Evolutionary conservation across 2,329 filamentous ascomycete species (phyloP), one percentile per base, ranked within the genome.

Genomic region (Phialophora chinensis): DNA sequence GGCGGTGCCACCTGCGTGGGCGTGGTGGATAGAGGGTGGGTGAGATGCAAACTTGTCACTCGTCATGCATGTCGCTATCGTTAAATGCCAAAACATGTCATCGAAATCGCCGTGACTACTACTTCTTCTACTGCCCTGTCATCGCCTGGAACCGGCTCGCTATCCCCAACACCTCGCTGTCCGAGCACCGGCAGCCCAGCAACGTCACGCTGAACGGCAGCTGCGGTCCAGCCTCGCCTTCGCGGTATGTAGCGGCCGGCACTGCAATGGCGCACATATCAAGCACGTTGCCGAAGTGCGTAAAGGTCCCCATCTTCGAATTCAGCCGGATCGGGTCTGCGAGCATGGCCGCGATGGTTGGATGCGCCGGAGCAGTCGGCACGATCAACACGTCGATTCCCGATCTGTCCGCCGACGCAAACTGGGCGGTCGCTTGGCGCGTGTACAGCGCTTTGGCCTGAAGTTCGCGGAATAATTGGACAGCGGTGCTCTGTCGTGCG

Each of bases 281-380:
- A 20, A 88, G 74, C 31, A 88, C 84, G 70, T 88, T 88, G 17
- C 83, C 87, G 72, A 85, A 87, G 72, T 88, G 86, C 0, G 86
- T 87, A 64, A 87, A 88, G 47, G 80, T 82, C 5, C 85, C 85
- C 5, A 87, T 73, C 3, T 79, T 74, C 3, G 83, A 83, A 70
- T 88, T 88, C 72, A 84, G 80, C 17, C 74, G 75, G 25, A 88
- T 79, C 0, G 86, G 86, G 50, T 86, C 82, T 2, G 75, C 75
- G 1, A 79, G 76, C 55, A 88, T 79, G 65, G 86, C 80, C 20
- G 81, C 77, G 2, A 87, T 79, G 0, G 82, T 86, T 47, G 80
- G 81, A 68, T 84, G 83, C 1, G 77, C 80, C 4, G 86, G 86
- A 14, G 84, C 78, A 0, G 86, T 88, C 0, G 87, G 87, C 1